Base-by-base conservation (phyloP, 164 flowering plant species). In the Magnolia changhungtana region DNA sequence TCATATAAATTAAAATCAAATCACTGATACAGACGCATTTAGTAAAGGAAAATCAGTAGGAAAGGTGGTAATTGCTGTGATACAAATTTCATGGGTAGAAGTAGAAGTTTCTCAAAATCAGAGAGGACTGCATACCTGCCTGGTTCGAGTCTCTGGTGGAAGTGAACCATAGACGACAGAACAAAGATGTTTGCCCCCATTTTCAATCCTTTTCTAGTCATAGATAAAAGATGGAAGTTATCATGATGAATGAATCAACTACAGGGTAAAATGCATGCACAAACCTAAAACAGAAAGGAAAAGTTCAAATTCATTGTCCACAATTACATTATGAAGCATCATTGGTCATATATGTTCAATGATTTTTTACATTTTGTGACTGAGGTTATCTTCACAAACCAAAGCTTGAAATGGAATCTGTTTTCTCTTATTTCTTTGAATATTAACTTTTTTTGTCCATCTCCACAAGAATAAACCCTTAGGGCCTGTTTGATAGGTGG, bases 101-200 rank as follows among this genome's bases (percentile, higher is more conserved):
- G 71, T 21, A 65, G 27, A 65, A 71, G 67, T 37, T 52, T 78
- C 61, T 23, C 13, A 29, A 49, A 52, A 67, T 31, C 52, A 55
- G 61, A 16, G 31, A 74, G 69, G 75, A 45, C 61, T 31, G 50
- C 16, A 63, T 84, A 95, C 98, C 98, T 95, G 98, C 83, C 90
- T 87, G 50, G 93, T 92, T 78, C 99, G 98, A 78, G 99, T 95
- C 73, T 90, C 92, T 63, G 99, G 97, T n/a, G 99, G 99, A 80
- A 95, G 82, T 74, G 99, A 93, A 75, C 99, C 99, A 87, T 95
- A 95, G 55, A 95, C 98, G 11, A 95, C 94, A 81, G 98, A 92
- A 71, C 96, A 92, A 51, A 89, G 90, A 90, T 92, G 98, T 80
- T 84, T 88, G 76, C 91, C 91, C 23, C 74, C 81, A 68, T 45